Evolutionary conservation across 1,284 basidiomycete species (phyloP).

Genomic region (Sporisorium iseilematis-ciliati): DNA sequence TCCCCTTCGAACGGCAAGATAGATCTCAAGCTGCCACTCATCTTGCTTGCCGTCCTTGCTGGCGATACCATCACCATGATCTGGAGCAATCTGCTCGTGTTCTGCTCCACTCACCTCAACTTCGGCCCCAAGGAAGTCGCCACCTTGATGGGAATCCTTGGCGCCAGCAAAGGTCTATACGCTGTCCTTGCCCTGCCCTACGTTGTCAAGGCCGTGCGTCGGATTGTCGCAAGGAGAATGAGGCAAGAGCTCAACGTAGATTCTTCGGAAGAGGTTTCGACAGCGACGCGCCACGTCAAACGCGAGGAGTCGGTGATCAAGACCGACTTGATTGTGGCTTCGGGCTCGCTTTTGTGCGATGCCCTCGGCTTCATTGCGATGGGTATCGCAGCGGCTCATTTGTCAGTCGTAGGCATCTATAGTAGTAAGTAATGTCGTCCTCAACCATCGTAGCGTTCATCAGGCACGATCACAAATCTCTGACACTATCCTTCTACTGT

Average conservation of each 20-base stretch:
- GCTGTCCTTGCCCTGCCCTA: conserved; percentile 22
- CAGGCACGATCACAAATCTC: no score
- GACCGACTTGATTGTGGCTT: conserved; percentile 34
- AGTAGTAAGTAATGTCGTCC: conserved; percentile 16
- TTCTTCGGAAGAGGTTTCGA: conserved; percentile 5
- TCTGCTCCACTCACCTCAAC: conserved; percentile 33
- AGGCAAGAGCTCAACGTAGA: conserved; percentile 18
- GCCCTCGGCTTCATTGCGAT: conserved; percentile 23
- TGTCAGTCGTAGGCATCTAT: conserved; percentile 26
- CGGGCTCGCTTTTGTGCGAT: conserved; percentile 21
- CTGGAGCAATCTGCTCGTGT: conserved; percentile 38
- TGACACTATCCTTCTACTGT: background rate
- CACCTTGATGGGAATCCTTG: conserved; percentile 26
- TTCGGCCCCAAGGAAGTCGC: conserved; percentile 32
- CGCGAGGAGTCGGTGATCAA: conserved; percentile 36
- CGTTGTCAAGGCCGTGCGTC: conserved; percentile 22
- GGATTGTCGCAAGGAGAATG: conserved; percentile 24
- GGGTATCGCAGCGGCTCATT: conserved; percentile 28
- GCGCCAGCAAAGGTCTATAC: conserved; percentile 26
- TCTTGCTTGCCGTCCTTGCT: conserved; percentile 23
- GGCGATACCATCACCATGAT: conserved; percentile 25
- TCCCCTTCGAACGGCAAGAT: conserved; percentile 10
- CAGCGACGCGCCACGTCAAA: conserved; percentile 9
- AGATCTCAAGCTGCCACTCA: conserved; percentile 41
- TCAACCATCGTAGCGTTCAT: no score